Percentiles rank a stretch among this genome's conserved stretches.
Evolutionary conservation across 192 early-diverging fungal species (phyloP).

Genomic region (Coemansia sp.): DNA sequence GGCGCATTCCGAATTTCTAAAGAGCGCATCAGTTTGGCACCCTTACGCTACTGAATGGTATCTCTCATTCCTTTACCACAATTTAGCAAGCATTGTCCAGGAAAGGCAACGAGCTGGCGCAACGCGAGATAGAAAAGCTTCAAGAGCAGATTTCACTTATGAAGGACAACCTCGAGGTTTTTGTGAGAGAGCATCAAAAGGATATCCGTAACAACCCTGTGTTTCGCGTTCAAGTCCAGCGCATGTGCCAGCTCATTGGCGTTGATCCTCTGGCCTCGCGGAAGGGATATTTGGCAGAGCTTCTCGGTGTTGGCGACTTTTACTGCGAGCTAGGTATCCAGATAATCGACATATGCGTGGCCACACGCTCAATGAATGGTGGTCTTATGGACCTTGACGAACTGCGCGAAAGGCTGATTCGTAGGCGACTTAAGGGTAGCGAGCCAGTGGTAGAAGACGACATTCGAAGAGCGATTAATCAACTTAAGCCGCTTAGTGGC

Average conservation of each 20-base stretch:
- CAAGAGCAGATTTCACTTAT: conserved; percentile 68
- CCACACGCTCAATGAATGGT: conserved; percentile 80
- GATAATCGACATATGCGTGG: conserved; percentile 86
- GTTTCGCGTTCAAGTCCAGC: conserved; percentile 87
- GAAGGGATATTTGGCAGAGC: conserved; percentile 94
- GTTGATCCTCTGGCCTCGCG: conserved; percentile 95
- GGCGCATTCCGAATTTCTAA: neutral
- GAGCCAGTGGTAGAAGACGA: conserved; percentile 69
- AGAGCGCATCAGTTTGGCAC: too few relatives aligned
- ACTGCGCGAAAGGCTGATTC: conserved; percentile 66
- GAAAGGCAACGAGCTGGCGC: conserved; percentile 45
- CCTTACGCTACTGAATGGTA: neutral
- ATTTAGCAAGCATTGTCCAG: conserved; percentile 25
- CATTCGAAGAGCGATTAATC: conserved; percentile 80
- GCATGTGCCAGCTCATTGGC: conserved; percentile 90
- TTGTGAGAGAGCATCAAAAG: conserved; percentile 79
- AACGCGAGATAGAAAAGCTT: conserved; percentile 59
- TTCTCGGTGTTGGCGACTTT: conserved; percentile 94
- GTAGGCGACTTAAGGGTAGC: conserved; percentile 55
- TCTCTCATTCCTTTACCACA: neutral
- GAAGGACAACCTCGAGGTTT: conserved; percentile 79
- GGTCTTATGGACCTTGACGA: conserved; percentile 88
- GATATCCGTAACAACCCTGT: conserved; percentile 85
- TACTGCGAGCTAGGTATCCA: conserved; percentile 96
- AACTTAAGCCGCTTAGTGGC: conserved; percentile 79